Evolutionary conservation across 768 basidiomycete genomes (phyloP), one percentile per base, ranked within the genome.

Genomic region (Termitomyces sp.): DNA sequence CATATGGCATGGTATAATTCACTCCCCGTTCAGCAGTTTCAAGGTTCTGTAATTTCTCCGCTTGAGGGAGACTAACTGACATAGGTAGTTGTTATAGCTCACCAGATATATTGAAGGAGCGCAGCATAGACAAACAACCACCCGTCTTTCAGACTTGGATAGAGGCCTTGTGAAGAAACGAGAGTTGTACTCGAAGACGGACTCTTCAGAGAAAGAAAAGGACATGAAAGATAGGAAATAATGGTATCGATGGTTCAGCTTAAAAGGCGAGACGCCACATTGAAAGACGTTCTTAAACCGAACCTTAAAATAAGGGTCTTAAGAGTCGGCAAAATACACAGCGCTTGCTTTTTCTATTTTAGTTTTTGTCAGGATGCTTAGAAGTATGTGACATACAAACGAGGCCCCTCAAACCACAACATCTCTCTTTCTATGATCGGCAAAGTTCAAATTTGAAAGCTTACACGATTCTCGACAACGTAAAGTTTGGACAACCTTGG

Each of bases 191-290:
- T 58, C 43, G 8, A 24, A 43, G 30, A 58, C 22, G 1, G 53
- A 46, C 14, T 53, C 44, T 33, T 61, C 52, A 5, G 43, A 26
- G 24, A 61, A 54, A 40, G 61, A 58, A 45, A 61, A 52, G 30
- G 49, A 30, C 56, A 57, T 52, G 51, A 24, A 43, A 26, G 24
- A 35, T 20, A 47, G 58, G 24, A 56, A 52, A n/a, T 38, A 54
- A 22, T 38, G 46, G 48, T 36, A 38, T 53, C 35, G 44, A 47
- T 50, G 28, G 30, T 61, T 48, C 42, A 43, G 43, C 24, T 48
- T 40, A 18, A 53, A 32, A 56, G 30, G 33, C 28, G 49, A 44
- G 53, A 28, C 47, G 47, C 47, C 56, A 58, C 56, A 54, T 58
- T 46, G 49, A 44, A 57, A 57, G 46, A 38, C 20, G 28, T 13